phyloP scores from a whole-genome alignment of 306 rosid genomes.

The Begonia loranthoides region DNA sequence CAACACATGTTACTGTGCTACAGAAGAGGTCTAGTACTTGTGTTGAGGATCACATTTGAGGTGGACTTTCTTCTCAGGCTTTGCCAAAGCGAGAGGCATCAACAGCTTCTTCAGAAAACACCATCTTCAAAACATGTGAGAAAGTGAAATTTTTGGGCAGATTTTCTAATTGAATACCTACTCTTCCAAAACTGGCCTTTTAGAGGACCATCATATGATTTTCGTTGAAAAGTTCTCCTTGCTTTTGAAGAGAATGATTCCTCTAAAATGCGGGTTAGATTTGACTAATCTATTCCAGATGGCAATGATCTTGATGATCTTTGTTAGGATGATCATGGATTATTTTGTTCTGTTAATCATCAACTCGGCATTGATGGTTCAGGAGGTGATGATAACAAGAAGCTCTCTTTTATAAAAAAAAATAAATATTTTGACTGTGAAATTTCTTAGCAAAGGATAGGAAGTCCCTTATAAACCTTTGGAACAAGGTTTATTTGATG shows the following conservation, averaged over 20 bases:
- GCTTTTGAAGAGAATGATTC: slow-evolving; percentile 76
- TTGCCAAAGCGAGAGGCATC: slow-evolving; percentile 72
- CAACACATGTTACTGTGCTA: slow-evolving; percentile 29
- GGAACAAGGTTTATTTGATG: too few species aligned
- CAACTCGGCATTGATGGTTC: slow-evolving; percentile 49
- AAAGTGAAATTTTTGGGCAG: slow-evolving; percentile 72
- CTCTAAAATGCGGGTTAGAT: slow-evolving; percentile 93
- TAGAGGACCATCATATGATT: slow-evolving; percentile 86
- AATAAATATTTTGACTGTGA: too few species aligned
- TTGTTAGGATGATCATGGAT: slow-evolving; percentile 79
- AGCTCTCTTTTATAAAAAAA: slow-evolving; percentile 31
- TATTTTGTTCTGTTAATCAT: slow-evolving; percentile 73
- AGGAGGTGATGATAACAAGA: slow-evolving; percentile 72
- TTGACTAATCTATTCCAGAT: slow-evolving; percentile 82
- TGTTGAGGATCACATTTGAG: slow-evolving; percentile 79
- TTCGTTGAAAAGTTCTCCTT: slow-evolving; percentile 72
- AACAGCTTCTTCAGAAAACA: slow-evolving; percentile 67
- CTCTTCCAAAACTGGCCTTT: slow-evolving; percentile 35
- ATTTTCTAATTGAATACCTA: slow-evolving; percentile 26
- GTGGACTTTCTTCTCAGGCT: slow-evolving; percentile 69
- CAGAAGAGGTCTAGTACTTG: slow-evolving; percentile 72
- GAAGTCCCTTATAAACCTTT: too few species aligned
- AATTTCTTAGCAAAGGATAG: too few species aligned
- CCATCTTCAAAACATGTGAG: slow-evolving; percentile 60
- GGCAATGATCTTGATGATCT: slow-evolving; percentile 86